These are phyloP conservation scores for Hemisphaericaspora nanyangensis DNA, from an alignment of 805 yeast species.

Conservation along the genomic window DNA sequence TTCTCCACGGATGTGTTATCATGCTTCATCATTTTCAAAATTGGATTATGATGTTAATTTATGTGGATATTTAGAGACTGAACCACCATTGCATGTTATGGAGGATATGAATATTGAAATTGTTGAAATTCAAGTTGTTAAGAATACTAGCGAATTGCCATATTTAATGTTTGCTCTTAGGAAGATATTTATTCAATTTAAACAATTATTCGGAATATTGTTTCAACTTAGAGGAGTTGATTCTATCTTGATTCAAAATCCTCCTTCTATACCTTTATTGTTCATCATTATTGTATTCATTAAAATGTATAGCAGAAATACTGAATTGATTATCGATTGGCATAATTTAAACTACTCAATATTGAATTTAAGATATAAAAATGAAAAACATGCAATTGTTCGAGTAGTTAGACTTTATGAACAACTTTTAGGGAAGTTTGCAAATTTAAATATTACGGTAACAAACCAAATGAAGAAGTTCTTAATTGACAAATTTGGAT, in stretches of 20 bases:
- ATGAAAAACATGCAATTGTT: constrained; percentile 59
- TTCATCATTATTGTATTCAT: constrained; percentile 57
- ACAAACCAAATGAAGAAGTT: constrained; percentile 68
- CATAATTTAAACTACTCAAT: constrained; percentile 90
- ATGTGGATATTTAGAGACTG: constrained; percentile 74
- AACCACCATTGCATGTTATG: constrained; percentile 46
- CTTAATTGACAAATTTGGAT: constrained; percentile 51
- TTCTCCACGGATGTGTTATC: constrained; percentile 93
- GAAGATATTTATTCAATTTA: constrained; percentile 60
- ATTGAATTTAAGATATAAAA: constrained; percentile 58
- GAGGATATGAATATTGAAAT: constrained; percentile 52
- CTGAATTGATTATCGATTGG: constrained; percentile 86
- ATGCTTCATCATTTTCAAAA: constrained; percentile 72
- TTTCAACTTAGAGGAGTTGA: constrained; percentile 57
- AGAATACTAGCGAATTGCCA: constrained; percentile 42
- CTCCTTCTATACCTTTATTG: constrained; percentile 86
- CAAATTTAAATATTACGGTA: constrained; percentile 76
- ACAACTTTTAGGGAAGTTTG: constrained; percentile 52
- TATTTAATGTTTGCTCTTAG: constrained; percentile 51
- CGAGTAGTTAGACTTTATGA: constrained; percentile 61
- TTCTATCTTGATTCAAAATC: constrained; percentile 78
- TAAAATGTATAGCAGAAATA: constrained; percentile 44
- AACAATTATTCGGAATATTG: constrained; percentile 44
- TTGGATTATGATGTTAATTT: constrained; percentile 72
- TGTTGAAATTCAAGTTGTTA: constrained; percentile 40